Evolutionary conservation across 2,329 filamentous ascomycete species (phyloP), one percentile per base, ranked within the genome.

Genomic region (Pseudogymnoascus sp.): DNA sequence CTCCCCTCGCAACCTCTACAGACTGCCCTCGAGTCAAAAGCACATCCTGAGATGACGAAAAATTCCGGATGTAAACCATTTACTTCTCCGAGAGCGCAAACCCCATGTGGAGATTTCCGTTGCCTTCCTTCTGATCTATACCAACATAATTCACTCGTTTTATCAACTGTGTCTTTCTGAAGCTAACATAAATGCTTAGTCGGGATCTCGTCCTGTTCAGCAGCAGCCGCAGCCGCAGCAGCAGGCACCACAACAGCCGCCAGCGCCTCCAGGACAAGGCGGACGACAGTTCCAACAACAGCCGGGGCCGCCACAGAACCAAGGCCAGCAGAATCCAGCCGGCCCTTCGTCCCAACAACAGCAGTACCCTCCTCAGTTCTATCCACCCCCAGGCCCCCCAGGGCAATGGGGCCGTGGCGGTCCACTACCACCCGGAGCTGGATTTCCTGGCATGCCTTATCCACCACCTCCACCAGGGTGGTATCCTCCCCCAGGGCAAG

Each of bases 91-190:
- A 87, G 87, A 88, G 90, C 90, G 91, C 91, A 95, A 85, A 84
- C 78, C 82, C 82, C 79, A 96, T 92, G 95, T 86, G 92, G 96
- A 77, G 84, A 86, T 88, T 86, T 96, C 92, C 91, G 92, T 96
- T 96, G 91, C 91, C 92, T 96, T 96, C 92, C 92, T 96, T 96
- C 91, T 96, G 91, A 96, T 85, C 55, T 23, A 37, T 57, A 30
- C 26, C 9, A 52, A 30, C 26, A 30, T 30, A 13, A 52, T 12
- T 19, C 9, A 19, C n/a, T 52, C 26, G 6, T 30, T 52, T 33
- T 19, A 30, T 52, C 45, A 52, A 52, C 18, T 52, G 26, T 52
- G 26, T 3, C 13, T n/a, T 33, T 52, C 33, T 26, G 30, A 52
- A 52, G 45, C 45, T 52, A 52, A 52, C 45, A 52, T 52, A 13